Percentiles rank a stretch among this genome's conserved stretches.
Conservation (phyloP, 306 rosid species). For the Malus fusca region DNA sequence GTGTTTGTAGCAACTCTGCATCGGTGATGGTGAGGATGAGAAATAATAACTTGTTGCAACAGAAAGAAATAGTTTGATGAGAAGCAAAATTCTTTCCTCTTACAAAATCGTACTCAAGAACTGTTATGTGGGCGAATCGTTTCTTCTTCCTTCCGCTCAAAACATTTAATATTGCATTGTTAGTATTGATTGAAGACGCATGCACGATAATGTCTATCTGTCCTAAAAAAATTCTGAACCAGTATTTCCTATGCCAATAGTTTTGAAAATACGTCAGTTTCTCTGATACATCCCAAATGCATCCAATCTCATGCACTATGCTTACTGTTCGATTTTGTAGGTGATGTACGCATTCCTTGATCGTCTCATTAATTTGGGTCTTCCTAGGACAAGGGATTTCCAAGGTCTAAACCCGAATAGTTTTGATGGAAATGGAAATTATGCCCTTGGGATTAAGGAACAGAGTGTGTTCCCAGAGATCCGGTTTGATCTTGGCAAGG, state of each 20-base stretch:
- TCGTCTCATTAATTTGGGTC: slow-evolving; percentile 75
- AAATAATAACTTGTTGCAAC: neutral
- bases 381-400: slow-evolving; percentile 95
- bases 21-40: neutral
- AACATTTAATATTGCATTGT: neutral
- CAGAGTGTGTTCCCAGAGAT: slow-evolving; percentile 89
- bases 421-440: slow-evolving; percentile 88
- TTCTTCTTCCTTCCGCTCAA: neutral
- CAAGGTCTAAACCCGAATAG: slow-evolving; percentile 78
- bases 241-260: neutral
- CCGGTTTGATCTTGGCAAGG: slow-evolving; percentile 54
- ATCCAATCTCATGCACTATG: neutral
- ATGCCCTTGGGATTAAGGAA: slow-evolving; percentile 56
- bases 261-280: neutral
- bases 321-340: slow-evolving; percentile 33
- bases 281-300: neutral
- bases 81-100: neutral
- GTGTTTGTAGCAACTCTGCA: neutral
- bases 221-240: neutral
- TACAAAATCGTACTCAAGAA: neutral
- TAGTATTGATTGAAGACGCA: neutral
- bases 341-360: slow-evolving; percentile 79
- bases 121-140: neutral
- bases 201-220: neutral
- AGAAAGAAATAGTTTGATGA: neutral